Percentiles rank a stretch among this genome's conserved stretches.
Conservation (phyloP, 2,329 filamentous ascomycete species). For the Diaporthe vexans region DNA sequence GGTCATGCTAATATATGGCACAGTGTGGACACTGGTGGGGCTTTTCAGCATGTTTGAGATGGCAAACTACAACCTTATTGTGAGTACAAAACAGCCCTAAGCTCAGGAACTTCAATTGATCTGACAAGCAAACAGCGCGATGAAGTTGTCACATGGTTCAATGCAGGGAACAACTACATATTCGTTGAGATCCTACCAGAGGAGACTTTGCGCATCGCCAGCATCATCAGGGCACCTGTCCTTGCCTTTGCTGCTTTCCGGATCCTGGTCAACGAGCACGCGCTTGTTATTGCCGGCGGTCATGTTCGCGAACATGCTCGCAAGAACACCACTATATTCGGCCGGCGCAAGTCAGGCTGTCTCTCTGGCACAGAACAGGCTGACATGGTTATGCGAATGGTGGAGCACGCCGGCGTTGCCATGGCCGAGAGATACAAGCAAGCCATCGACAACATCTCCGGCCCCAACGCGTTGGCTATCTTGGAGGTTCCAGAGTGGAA, state of each 20-base stretch:
- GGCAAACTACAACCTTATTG: conserved; percentile 51
- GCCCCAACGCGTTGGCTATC: conserved; percentile 50
- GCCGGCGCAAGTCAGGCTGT: conserved; percentile 29
- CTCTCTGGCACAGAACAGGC: conserved; percentile 35
- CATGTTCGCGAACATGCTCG: conserved; percentile 49
- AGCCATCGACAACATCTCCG: conserved; percentile 51
- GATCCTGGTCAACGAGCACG: conserved; percentile 74
- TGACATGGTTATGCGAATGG: conserved; percentile 37
- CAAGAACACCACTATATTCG: conserved; percentile 36
- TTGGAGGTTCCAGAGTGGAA: conserved; percentile 53
- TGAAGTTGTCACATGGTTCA: conserved; percentile 71
- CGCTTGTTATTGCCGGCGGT: conserved; percentile 58
- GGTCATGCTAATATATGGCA: neutral
- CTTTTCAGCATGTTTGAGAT: conserved; percentile 73
- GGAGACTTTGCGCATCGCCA: conserved; percentile 70
- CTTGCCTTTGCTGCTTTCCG: conserved; percentile 66
- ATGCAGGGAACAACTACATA: conserved; percentile 64
- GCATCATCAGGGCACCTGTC: conserved; percentile 57
- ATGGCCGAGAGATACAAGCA: conserved; percentile 62
- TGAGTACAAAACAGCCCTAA: conserved; percentile 46
- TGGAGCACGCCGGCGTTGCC: conserved; percentile 66
- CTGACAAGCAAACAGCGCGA: conserved; percentile 53
- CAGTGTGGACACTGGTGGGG: conserved; percentile 74
- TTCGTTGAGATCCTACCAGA: conserved; percentile 77
- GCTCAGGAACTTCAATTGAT: neutral